A percentile compares a stretch with the other conserved stretches of the same genome.
Conservation (phyloP, 768 basidiomycete species). For the Mycena metata region DNA sequence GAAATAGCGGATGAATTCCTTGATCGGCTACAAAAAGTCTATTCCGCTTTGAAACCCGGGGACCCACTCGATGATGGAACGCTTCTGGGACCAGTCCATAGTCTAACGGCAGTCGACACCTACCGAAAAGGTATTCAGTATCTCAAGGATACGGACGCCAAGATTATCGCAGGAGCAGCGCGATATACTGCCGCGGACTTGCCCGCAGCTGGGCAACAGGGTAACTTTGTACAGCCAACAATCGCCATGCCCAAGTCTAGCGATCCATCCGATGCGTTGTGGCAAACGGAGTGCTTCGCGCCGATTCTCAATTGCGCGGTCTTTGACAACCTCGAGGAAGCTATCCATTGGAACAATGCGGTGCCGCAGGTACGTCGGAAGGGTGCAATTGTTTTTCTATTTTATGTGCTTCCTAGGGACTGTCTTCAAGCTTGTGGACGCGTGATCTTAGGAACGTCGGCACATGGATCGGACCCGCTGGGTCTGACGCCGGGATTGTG, state of each 20-base stretch:
- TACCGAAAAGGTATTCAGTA: slow-evolving; percentile 74
- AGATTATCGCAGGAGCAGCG: slow-evolving; percentile 82
- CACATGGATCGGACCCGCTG: slow-evolving; percentile 92
- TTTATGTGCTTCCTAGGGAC: slow-evolving; percentile 61
- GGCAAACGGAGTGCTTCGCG: slow-evolving; percentile 88
- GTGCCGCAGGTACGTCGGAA: slow-evolving; percentile 75
- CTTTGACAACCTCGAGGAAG: slow-evolving; percentile 89
- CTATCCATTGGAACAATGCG: slow-evolving; percentile 91
- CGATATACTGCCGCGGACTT: slow-evolving; percentile 57
- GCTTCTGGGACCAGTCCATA: slow-evolving; percentile 91
- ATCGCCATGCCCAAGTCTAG: slow-evolving; percentile 77
- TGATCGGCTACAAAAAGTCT: slow-evolving; percentile 78
- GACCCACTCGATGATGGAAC: slow-evolving; percentile 84
- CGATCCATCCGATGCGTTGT: slow-evolving; percentile 68
- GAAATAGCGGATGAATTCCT: slow-evolving; percentile 84
- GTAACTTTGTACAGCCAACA: slow-evolving; percentile 93
- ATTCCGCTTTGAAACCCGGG: slow-evolving; percentile 80
- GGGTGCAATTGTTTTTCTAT: slow-evolving; percentile 25
- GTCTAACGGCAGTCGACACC: slow-evolving; percentile 71
- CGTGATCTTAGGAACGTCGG: slow-evolving; percentile 86
- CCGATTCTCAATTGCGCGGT: slow-evolving; percentile 90
- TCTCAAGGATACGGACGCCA: slow-evolving; percentile 75
- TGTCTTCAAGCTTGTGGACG: slow-evolving; percentile 94
- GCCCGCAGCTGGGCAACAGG: slow-evolving; percentile 59
- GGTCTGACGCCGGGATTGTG: slow-evolving; percentile 93